These are phyloP conservation scores for Lepidium sativum DNA, from an alignment of 345 rosid genomes.

Conservation along the genomic window DNA sequence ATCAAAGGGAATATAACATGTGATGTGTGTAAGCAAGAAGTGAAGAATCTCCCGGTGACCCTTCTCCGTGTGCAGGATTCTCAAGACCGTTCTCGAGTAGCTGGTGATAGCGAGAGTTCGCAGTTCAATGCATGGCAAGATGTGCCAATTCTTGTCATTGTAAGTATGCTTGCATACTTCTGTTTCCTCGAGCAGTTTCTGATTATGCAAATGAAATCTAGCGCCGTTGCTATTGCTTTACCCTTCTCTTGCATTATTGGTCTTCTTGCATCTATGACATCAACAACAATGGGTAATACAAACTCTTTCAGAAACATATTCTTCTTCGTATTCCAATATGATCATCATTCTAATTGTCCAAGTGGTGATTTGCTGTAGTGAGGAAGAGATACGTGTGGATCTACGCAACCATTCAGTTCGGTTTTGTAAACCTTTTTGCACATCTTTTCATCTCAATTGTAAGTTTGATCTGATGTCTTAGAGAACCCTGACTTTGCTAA, in stretches of 20 bases:
- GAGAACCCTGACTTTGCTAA: neutral
- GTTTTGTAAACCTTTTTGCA: constrained; percentile 58
- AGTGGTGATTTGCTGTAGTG: constrained; percentile 31
- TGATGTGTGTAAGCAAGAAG: constrained; percentile 90
- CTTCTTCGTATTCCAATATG: neutral
- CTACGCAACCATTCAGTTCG: constrained; percentile 62
- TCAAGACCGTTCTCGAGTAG: constrained; percentile 36
- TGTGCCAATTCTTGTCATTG: constrained; percentile 62
- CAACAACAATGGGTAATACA: constrained; percentile 76
- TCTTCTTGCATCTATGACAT: constrained; percentile 64
- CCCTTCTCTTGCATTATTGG: constrained; percentile 79
- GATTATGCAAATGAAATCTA: constrained; percentile 50
- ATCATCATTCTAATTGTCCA: neutral
- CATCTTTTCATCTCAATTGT: constrained; percentile 70
- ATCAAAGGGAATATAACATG: constrained; percentile 91
- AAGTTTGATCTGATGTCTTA: constrained; percentile 26
- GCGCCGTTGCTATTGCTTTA: constrained; percentile 75
- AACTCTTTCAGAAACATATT: neutral
- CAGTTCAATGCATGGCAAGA: constrained; percentile 82
- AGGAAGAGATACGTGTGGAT: constrained; percentile 58
- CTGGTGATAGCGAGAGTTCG: constrained; percentile 20
- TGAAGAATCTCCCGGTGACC: constrained; percentile 79
- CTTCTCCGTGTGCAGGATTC: constrained; percentile 63
- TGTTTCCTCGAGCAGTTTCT: constrained; percentile 63
- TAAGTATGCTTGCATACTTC: constrained; percentile 65